phyloP scores from a whole-genome alignment of 345 rosid species.

The Cardiospermum halicacabum region DNA sequence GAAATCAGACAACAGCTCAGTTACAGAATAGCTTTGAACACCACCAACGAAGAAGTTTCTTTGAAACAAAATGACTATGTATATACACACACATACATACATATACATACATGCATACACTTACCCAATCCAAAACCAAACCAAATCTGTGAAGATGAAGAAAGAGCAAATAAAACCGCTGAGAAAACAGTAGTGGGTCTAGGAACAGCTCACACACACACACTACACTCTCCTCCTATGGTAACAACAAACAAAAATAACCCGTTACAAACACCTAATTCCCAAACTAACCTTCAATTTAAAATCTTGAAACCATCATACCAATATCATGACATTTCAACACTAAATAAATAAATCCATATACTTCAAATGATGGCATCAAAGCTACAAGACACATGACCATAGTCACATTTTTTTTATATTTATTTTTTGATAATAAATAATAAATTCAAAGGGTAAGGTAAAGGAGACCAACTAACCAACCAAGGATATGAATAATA shows the following conservation, averaged over 20 bases:
- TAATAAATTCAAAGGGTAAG: background rate
- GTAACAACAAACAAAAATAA: background rate
- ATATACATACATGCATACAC: too few relatives aligned
- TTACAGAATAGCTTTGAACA: constrained; percentile 11
- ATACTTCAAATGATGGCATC: too few relatives aligned
- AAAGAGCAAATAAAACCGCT: constrained; percentile 29
- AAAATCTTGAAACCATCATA: too few relatives aligned
- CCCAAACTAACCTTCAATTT: background rate
- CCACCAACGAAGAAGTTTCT: too few relatives aligned
- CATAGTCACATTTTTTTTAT: background rate
- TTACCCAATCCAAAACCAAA: constrained; percentile 35
- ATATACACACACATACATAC: too few relatives aligned
- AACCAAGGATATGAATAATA: background rate
- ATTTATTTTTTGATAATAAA: background rate
- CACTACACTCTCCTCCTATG: background rate
- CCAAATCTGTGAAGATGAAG: constrained; percentile 25
- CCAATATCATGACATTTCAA: too few relatives aligned
- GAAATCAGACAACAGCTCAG: constrained; percentile 15
- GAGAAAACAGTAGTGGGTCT: constrained; percentile 18
- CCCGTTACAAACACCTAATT: background rate
- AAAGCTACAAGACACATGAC: too few relatives aligned
- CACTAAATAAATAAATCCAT: too few relatives aligned
- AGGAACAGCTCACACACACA: constrained; percentile 18
- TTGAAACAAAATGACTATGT: too few relatives aligned
- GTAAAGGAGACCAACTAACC: background rate